A percentile compares a stretch with the other conserved stretches of the same genome.
Conservation (phyloP, 768 basidiomycete genomes). For the Rhodotorula kratochvilovae region DNA sequence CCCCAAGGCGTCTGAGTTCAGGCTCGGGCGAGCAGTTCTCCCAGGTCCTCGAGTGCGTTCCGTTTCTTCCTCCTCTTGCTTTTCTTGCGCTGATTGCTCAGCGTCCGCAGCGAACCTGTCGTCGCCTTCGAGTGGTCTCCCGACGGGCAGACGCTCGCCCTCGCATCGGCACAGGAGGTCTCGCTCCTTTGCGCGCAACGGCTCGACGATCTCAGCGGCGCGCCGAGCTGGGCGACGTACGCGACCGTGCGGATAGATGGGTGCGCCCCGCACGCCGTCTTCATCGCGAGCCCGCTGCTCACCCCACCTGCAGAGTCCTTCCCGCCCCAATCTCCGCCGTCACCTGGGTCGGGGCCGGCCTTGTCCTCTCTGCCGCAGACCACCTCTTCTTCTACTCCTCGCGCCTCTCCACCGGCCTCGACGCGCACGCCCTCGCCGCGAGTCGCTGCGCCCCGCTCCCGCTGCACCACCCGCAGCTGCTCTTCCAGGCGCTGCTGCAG, state of each 20-base stretch:
- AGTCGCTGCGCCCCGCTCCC: conserved; percentile 76
- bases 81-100: not conserved
- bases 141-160: conserved; percentile 13
- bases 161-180: conserved; percentile 6
- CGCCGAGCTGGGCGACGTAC: not conserved
- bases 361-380: conserved; percentile 76
- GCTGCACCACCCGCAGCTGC: conserved; percentile 89
- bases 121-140: conserved; percentile 26
- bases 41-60: conserved; percentile 42
- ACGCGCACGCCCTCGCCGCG: conserved; percentile 77
- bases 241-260: conserved; percentile 3
- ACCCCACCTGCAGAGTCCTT: conserved; percentile 56
- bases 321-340: conserved; percentile 72
- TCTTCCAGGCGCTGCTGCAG: conserved; percentile 46
- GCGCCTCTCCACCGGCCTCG: conserved; percentile 48
- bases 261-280: not conserved
- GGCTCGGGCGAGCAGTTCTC: conserved; percentile 79
- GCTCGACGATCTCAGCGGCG: conserved; percentile 7
- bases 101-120: not conserved
- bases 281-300: not conserved
- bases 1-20: conserved; percentile 87
- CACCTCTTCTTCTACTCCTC: conserved; percentile 67
- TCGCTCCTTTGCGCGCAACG: conserved; percentile 11
- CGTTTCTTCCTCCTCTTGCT: no score
- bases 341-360: conserved; percentile 59